A percentile compares a stretch with the other conserved stretches of the same genome.
Evolutionary conservation across 352 stramenopile species (phyloP).

Genomic region (Globisporangium paroecandrum): DNA sequence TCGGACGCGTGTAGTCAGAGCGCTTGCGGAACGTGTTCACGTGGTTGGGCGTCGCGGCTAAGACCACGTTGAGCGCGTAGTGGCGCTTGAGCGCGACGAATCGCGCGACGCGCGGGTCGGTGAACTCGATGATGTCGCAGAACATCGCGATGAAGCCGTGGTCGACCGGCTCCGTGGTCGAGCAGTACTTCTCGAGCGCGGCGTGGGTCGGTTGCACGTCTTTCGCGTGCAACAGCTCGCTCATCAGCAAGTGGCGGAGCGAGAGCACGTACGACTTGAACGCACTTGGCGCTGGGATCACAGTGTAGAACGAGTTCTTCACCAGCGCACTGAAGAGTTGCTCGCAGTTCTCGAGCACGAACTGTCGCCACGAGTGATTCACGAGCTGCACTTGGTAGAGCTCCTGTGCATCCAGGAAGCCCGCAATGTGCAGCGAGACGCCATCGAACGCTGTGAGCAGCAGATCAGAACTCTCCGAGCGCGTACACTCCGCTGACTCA

Average conservation of each 20-base stretch:
- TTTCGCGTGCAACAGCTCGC: conserved; percentile 46
- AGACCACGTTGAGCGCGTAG: conserved; percentile 58
- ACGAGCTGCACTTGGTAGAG: conserved; percentile 41
- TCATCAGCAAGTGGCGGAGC: conserved; percentile 33
- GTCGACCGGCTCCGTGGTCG: conserved; percentile 30
- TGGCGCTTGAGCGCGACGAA: conserved; percentile 59
- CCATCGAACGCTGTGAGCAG: conserved; percentile 39
- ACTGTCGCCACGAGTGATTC: conserved; percentile 35
- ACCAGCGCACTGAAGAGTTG: conserved; percentile 39
- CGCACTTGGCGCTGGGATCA: conserved; percentile 37
- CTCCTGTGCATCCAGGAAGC: conserved; percentile 46
- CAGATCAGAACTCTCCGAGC: conserved; percentile 20
- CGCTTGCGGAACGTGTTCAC: conserved; percentile 58
- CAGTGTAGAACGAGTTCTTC: conserved; percentile 30
- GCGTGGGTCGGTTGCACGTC: conserved; percentile 32
- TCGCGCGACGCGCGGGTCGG: conserved; percentile 42
- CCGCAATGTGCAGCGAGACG: conserved; percentile 48
- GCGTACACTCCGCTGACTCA: neutral
- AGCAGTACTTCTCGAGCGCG: conserved; percentile 56
- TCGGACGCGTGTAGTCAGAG: conserved; percentile 43
- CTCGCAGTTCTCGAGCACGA: conserved; percentile 37
- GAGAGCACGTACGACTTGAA: conserved; percentile 62
- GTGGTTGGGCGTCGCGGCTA: conserved; percentile 51
- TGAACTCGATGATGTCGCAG: conserved; percentile 71
- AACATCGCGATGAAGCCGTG: conserved; percentile 79